Evolutionary conservation across 2,329 filamentous ascomycete genomes (phyloP).

Genomic region (Fusarium sororula): DNA sequence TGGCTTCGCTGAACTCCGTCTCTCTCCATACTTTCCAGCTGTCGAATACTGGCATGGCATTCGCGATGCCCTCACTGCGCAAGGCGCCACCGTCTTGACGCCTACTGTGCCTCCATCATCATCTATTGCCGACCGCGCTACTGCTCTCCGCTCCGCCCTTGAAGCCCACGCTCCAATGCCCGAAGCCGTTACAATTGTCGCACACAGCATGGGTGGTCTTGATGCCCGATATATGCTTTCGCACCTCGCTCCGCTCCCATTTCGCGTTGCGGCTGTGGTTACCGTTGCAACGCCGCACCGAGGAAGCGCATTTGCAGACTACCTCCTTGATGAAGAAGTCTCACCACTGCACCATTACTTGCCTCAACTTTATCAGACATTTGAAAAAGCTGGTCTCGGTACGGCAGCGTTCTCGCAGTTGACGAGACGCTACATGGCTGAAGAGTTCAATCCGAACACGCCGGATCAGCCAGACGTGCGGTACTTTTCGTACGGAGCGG

Average conservation of each 20-base stretch:
- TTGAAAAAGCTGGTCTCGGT: conserved; percentile 62
- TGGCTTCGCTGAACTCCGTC: conserved; percentile 67
- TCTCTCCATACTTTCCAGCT: conserved; percentile 61
- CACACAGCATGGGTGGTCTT: conserved; percentile 74
- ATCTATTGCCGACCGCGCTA: conserved; percentile 68
- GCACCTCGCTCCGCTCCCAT: conserved; percentile 56
- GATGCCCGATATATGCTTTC: conserved; percentile 74
- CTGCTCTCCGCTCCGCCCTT: conserved; percentile 65
- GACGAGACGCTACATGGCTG: conserved; percentile 65
- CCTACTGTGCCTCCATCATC: conserved; percentile 69
- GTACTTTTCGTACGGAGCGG: conserved; percentile 72
- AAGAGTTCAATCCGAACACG: conserved; percentile 67
- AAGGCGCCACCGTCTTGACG: conserved; percentile 65
- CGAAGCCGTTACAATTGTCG: conserved; percentile 75
- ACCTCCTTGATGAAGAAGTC: conserved; percentile 53
- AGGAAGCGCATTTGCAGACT: conserved; percentile 65
- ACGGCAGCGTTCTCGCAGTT: conserved; percentile 70
- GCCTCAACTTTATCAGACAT: conserved; percentile 64
- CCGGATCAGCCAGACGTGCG: conserved; percentile 61
- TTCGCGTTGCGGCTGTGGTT: conserved; percentile 61
- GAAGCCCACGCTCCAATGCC: conserved; percentile 50
- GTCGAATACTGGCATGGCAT: conserved; percentile 75
- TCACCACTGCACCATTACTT: conserved; percentile 55
- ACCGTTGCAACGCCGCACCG: conserved; percentile 66
- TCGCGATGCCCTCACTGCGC: conserved; percentile 62